Conservation (phyloP, 768 basidiomycete genomes). For the Gymnopilus junonius region DNA sequence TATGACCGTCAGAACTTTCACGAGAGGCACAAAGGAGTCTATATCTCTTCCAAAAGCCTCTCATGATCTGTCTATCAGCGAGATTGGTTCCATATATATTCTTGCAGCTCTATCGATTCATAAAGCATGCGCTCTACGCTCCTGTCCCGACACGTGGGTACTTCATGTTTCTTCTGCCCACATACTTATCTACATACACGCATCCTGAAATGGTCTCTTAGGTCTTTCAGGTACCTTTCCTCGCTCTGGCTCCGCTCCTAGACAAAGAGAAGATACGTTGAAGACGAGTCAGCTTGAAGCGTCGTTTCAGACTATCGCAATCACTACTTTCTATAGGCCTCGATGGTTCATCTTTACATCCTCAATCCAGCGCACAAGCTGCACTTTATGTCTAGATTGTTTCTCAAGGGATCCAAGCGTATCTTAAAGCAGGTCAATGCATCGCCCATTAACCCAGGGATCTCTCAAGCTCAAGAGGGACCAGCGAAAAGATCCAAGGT, state of each 20-base stretch:
- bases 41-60: not conserved
- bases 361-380: slow-evolving; percentile 42
- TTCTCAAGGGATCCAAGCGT: slow-evolving; percentile 38
- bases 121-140: not conserved
- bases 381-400: slow-evolving; percentile 33
- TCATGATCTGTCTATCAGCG: not conserved
- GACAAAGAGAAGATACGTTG: not conserved
- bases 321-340: slow-evolving; percentile 14
- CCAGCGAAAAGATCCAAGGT: slow-evolving; percentile 16
- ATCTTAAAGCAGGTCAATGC: slow-evolving; percentile 16
- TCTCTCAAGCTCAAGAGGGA: slow-evolving; percentile 7
- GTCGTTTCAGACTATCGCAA: slow-evolving; percentile 1
- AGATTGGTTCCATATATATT: not conserved
- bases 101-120: not conserved
- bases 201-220: slow-evolving; percentile 17
- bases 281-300: slow-evolving; percentile 5
- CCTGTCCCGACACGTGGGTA: slow-evolving; percentile 37
- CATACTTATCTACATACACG: slow-evolving; percentile 22
- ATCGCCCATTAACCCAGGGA: not conserved
- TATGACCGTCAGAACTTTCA: not conserved
- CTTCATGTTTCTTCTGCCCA: slow-evolving; percentile 37
- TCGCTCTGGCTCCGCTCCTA: slow-evolving; percentile 7
- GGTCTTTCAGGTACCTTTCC: slow-evolving; percentile 18
- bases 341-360: slow-evolving; percentile 43
- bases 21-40: not conserved